Evolutionary conservation across 148 eudicot genomes (phyloP).

Genomic region (Spergularia bocconei): DNA sequence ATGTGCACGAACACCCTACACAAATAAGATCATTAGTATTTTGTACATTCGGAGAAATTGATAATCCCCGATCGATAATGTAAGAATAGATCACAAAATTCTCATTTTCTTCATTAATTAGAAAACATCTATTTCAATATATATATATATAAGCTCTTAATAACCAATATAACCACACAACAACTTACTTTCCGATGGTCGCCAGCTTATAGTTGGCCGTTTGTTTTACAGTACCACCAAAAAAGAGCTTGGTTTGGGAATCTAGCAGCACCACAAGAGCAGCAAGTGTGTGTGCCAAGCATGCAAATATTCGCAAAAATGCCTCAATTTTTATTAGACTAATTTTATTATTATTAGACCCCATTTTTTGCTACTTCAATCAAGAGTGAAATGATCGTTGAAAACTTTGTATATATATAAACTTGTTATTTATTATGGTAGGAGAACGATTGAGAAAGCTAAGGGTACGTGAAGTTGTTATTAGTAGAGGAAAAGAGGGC

Average conservation of each 20-base stretch:
- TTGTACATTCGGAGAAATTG: not conserved
- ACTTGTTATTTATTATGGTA: not conserved
- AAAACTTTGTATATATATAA: no score
- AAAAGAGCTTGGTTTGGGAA: constrained; percentile 40
- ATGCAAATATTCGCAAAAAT: constrained; percentile 37
- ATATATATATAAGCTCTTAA: no score
- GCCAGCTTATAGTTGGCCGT: constrained; percentile 37
- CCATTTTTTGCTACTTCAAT: not conserved
- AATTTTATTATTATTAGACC: not conserved
- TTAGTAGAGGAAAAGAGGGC: no score
- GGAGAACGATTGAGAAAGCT: not conserved
- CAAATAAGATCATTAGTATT: not conserved
- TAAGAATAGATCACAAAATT: not conserved
- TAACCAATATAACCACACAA: no score
- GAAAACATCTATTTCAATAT: no score
- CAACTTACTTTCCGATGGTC: constrained; percentile 36
- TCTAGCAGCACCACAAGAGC: constrained; percentile 38
- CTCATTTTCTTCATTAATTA: no score
- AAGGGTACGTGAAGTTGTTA: constrained; percentile 3
- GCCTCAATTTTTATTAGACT: constrained; percentile 29
- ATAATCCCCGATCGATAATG: not conserved
- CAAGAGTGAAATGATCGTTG: not conserved
- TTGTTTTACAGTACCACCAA: constrained; percentile 19
- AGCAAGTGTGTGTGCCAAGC: constrained; percentile 29
- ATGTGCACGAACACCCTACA: constrained; percentile 42